Percentiles rank a stretch among this genome's conserved stretches.
Conservation (phyloP, 192 early-diverging fungal genomes). For the Thamnidium elegans region DNA sequence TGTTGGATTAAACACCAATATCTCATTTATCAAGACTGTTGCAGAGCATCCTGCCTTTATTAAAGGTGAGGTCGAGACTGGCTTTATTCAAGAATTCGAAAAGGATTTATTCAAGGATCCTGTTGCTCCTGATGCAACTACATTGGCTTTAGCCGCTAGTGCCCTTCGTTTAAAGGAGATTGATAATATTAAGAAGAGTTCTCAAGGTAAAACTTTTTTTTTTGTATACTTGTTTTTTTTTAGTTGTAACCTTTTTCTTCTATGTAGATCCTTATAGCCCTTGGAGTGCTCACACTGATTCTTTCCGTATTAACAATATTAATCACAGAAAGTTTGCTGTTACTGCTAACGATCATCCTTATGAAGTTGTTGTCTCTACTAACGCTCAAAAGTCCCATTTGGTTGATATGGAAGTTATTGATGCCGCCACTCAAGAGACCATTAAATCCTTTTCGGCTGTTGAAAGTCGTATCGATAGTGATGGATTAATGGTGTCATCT, state of each 20-base stretch:
- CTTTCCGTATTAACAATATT: slow-evolving; percentile 45
- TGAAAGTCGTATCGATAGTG: slow-evolving; percentile 41
- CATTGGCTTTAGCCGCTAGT: slow-evolving; percentile 69
- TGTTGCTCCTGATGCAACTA: slow-evolving; percentile 31
- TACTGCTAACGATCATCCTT: slow-evolving; percentile 35
- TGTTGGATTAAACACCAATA: slow-evolving; percentile 90
- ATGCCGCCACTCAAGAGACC: slow-evolving; percentile 26
- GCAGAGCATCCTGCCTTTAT: slow-evolving; percentile 80
- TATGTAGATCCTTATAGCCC: slow-evolving; percentile 25
- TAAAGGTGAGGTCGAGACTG: slow-evolving; percentile 88
- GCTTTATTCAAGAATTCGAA: slow-evolving; percentile 84
- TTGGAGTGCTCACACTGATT: slow-evolving; percentile 30
- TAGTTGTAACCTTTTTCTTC: not conserved
- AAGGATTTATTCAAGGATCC: slow-evolving; percentile 55
- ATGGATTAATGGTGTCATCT: slow-evolving; percentile 52
- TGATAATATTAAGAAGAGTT: slow-evolving; percentile 2
- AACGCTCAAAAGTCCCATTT: slow-evolving; percentile 9
- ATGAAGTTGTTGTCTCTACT: slow-evolving; percentile 32
- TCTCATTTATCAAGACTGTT: slow-evolving; percentile 83
- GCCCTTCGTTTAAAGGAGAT: slow-evolving; percentile 38
- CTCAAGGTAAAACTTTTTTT: too few relatives aligned
- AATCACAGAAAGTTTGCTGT: slow-evolving; percentile 27
- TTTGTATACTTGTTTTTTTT: too few relatives aligned
- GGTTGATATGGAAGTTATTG: slow-evolving; percentile 38
- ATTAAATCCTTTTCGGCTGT: slow-evolving; percentile 34